Evolutionary conservation across 176 grass and related monocot species (phyloP), one percentile per base, ranked within the genome.

Genomic region (Olyra latifolia): DNA sequence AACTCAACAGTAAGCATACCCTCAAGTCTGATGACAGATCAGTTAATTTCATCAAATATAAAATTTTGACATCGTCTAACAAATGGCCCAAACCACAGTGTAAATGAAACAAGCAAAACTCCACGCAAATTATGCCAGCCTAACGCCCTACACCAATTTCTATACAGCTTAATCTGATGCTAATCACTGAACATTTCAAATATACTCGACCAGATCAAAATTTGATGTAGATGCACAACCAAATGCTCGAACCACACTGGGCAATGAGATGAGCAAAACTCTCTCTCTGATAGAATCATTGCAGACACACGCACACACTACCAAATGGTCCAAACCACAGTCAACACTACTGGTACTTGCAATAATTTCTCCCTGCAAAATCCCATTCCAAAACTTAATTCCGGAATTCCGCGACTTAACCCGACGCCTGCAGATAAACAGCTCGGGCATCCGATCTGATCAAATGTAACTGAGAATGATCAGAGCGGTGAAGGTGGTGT

Each of bases 81-180:
- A 65, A 40, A 40, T 65, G 14, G 38, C 38, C 32, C 30, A 65
- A 40, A 27, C 40, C n/a, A 45, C 10, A 3, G 8, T 10, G 35
- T 40, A 57, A 1, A 61, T 42, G 40, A 58, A 27, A 76, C 74
- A 45, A 75, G 56, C 55, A 76, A 61, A 46, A 76, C 2, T 75
- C 71, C 38, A 59, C 38, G 9, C 9, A n/a, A 77, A 77, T 6
- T 11, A 14, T 32, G 56, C 23, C 57, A 76, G 4, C 6, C 17
- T 5, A 77, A 77, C 47, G 14, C 75, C n/a, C 13, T 38, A 13
- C 3, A 50, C 11, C 60, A 35, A 29, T 4, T 39, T 65, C 17
- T 65, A 39, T 39, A 16, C 32, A 65, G 61, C 3, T 41, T 22
- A 66, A 42, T 66, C 8, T 40, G 61, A 63, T 62, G 16, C 16